These are phyloP conservation scores for Pleurozium schreberi DNA, from an alignment of 225 moss, liverwort and hornwort genomes.

Conservation along the genomic window DNA sequence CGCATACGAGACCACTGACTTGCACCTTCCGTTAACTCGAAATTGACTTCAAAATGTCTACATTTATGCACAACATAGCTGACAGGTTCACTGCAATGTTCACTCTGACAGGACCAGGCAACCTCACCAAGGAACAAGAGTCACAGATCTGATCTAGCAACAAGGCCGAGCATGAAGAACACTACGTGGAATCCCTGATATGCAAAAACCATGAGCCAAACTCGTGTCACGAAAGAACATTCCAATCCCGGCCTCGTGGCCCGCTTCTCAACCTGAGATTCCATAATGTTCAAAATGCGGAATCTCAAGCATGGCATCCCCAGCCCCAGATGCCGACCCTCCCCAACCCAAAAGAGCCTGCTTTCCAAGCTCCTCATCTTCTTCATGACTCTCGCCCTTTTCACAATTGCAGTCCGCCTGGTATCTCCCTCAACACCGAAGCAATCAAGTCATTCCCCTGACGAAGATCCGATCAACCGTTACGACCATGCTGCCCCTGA, in stretches of 20 bases:
- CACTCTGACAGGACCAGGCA: not conserved
- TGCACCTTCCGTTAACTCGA: not conserved
- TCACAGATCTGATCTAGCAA: not conserved
- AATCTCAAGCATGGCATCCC: not conserved
- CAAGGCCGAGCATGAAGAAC: not conserved
- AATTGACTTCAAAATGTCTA: not conserved
- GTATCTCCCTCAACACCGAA: not conserved
- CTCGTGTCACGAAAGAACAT: not conserved
- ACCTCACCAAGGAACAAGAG: not conserved
- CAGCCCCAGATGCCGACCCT: not conserved
- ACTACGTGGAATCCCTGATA: not conserved
- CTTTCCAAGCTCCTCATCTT: not conserved
- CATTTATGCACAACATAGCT: not conserved
- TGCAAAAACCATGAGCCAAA: not conserved
- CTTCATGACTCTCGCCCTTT: constrained; percentile 6
- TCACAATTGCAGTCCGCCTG: not conserved
- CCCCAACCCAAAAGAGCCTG: not conserved
- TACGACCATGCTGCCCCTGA: constrained; percentile 17
- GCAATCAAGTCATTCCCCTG: no score
- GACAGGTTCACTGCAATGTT: not conserved
- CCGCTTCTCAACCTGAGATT: not conserved
- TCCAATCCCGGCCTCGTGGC: not conserved
- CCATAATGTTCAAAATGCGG: not conserved
- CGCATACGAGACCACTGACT: not conserved
- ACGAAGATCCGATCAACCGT: not conserved